phyloP scores from a whole-genome alignment of 2,329 filamentous ascomycete genomes.

The Ceratocystis variospora region DNA sequence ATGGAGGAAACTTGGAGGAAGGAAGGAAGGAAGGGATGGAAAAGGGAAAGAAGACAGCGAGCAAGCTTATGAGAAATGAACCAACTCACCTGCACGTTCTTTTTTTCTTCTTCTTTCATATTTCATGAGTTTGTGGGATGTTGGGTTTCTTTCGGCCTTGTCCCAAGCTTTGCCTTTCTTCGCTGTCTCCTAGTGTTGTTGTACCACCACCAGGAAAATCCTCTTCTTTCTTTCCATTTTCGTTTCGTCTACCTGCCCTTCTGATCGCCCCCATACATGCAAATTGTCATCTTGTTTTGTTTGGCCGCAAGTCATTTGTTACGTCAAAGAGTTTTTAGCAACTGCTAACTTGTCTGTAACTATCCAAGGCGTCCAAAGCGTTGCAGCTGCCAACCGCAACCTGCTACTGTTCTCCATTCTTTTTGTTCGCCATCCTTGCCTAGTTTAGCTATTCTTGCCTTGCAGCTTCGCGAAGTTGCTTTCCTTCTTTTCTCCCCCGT shows the following conservation, averaged over 20 bases:
- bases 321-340: not conserved
- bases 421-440: not conserved
- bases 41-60: not conserved
- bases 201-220: not conserved
- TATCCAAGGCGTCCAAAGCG: too few relatives aligned
- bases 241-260: not conserved
- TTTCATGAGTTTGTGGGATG: not conserved
- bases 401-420: not conserved
- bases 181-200: not conserved
- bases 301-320: not conserved
- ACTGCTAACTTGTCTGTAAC: not conserved
- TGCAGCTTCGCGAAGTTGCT: not conserved
- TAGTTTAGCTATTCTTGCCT: not conserved
- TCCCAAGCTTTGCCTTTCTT: not conserved
- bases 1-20: not conserved
- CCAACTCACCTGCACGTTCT: too few relatives aligned
- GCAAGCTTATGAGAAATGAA: not conserved
- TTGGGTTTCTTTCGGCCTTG: not conserved
- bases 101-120: not conserved
- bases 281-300: not conserved
- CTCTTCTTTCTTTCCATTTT: not conserved
- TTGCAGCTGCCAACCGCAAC: not conserved
- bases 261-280: not conserved
- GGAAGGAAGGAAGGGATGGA: not conserved
- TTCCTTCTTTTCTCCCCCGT: not conserved